Base-by-base conservation (phyloP, 805 yeast genomes). In the Tetrapisispora arboricola region DNA sequence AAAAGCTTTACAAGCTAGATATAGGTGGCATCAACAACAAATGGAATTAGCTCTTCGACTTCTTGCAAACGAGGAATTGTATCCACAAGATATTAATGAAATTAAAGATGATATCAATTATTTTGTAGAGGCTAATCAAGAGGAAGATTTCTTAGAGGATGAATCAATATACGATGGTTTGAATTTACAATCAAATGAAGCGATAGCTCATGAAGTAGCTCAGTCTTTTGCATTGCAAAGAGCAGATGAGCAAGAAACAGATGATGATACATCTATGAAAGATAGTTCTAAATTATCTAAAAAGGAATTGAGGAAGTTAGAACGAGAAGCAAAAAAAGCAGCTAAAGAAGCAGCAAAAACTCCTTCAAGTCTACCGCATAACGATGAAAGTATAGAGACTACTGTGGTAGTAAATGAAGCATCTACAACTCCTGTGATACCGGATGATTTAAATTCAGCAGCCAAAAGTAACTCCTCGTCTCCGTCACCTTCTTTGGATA, bases 151-250 rank as follows among this genome's bases (percentile, higher is more conserved):
- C 59, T 80, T 88, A 26, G 96, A 86, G 55, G 95, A 90, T 61
- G 96, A 88, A 54, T 85, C 85, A n/a, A 78, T 90, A 48, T 90
- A 90, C 62, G 97, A 90, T 48, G 80, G 75, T 40, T 68, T 90
- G 43, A 83, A 80, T 42, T 68, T 90, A 36, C 80, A 74, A 44
- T 80, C 77, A 6, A 60, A 63, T 39, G 77, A 75, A 34, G 61
- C 73, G 28, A 73, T 71, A 27, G 74, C 71, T 20, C 75, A 71
- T 27, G 74, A 70, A 41, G 71, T 69, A 22, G 75, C 73, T 28
- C 68, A 59, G 35, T 56, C 54, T 17, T 60, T 58, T 46, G 60
- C 61, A 0, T 45, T 55, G 3, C 60, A 57, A 41, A 47, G 38
- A 32, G 49, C 49, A n/a, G 61, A 55, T 16, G 61, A 58, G 30